A percentile compares a stretch with the other conserved stretches of the same genome.
These are phyloP conservation scores for Pseudogymnoascus sp. DNA, from an alignment of 2,329 filamentous ascomycete genomes.

Conservation along the genomic window DNA sequence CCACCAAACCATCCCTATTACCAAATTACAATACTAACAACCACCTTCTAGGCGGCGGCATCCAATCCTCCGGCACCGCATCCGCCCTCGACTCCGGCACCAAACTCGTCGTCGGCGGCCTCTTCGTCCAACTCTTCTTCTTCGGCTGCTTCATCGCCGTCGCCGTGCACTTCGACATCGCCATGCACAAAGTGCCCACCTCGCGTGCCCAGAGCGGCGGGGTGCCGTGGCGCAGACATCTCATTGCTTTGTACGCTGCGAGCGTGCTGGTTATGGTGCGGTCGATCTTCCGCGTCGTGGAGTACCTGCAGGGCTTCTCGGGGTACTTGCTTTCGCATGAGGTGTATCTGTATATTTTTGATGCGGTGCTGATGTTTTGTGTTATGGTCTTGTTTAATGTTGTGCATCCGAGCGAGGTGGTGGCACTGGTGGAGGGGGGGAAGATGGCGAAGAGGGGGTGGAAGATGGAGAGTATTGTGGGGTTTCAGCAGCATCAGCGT, in stretches of 20 bases:
- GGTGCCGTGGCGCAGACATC: conserved; percentile 29
- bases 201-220: background rate
- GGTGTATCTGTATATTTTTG: conserved; percentile 36
- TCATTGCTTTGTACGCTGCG: conserved; percentile 34
- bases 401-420: conserved; percentile 28
- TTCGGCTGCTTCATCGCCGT: conserved; percentile 42
- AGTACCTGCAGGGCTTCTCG: conserved; percentile 35
- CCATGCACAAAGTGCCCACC: conserved; percentile 29
- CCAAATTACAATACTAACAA: background rate
- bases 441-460: background rate
- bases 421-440: conserved; percentile 13
- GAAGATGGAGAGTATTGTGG: background rate
- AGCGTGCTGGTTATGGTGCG: conserved; percentile 37
- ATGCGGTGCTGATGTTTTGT: conserved; percentile 34
- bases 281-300: conserved; percentile 36
- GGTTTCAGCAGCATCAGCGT: background rate
- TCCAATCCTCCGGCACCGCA: conserved; percentile 23
- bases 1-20: background rate
- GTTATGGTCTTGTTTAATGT: conserved; percentile 31
- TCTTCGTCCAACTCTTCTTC: conserved; percentile 41
- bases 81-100: conserved; percentile 28
- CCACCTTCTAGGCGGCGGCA: conserved; percentile 16
- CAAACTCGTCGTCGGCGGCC: conserved; percentile 38
- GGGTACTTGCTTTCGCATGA: conserved; percentile 37
- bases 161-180: conserved; percentile 35